Evolutionary conservation across 176 grass and related monocot species (phyloP).

Genomic region (Hordeum vulgare): DNA sequence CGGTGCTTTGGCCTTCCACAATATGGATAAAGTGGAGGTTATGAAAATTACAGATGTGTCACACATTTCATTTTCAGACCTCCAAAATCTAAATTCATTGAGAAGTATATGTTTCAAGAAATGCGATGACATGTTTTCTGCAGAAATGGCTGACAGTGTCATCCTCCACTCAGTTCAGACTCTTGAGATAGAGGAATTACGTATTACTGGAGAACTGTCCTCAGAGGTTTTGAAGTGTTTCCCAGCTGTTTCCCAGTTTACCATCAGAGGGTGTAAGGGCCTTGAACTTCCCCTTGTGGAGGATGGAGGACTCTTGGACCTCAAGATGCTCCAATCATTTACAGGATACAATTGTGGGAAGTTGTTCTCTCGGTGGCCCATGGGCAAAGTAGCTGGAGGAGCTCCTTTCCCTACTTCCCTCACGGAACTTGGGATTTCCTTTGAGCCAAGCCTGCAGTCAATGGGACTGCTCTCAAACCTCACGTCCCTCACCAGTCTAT

Average conservation of each 20-base stretch:
- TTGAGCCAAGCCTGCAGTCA: background rate
- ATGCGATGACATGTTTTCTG: background rate
- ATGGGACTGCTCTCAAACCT: background rate
- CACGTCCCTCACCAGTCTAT: background rate
- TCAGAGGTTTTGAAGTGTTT: background rate
- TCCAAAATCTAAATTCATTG: background rate
- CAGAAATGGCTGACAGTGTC: background rate
- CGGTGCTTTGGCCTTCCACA: background rate
- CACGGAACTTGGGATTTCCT: background rate
- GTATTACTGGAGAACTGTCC: background rate
- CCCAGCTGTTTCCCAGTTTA: background rate
- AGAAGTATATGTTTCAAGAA: background rate
- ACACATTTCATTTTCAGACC: background rate
- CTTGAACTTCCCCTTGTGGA: background rate
- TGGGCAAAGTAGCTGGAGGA: background rate
- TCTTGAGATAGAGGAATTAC: background rate
- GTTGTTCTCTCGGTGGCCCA: background rate
- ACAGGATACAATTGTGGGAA: rapidly evolving
- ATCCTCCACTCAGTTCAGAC: background rate
- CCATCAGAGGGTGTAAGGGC: rapidly evolving
- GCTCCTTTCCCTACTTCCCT: background rate
- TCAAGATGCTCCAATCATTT: background rate
- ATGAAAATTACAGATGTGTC: background rate
- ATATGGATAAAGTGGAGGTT: background rate
- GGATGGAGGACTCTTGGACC: background rate